These are phyloP conservation scores for Penicillium parvum DNA, from an alignment of 495 filamentous ascomycete species.

Conservation along the genomic window DNA sequence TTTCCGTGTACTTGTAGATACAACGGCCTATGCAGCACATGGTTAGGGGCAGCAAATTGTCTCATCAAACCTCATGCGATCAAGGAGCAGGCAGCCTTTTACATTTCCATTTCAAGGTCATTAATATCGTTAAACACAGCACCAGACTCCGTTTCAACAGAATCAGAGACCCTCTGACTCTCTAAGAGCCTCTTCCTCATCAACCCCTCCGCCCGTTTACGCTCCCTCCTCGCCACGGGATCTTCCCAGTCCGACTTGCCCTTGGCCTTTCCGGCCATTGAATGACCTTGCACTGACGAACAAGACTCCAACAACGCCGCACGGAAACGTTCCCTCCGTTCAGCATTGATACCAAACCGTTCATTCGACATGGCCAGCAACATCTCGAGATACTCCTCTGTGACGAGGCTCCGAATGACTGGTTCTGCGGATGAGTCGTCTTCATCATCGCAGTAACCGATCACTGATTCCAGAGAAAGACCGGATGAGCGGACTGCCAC, in stretches of 20 bases:
- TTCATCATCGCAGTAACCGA: conserved; percentile 53
- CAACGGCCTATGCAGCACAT: background rate
- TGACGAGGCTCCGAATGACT: conserved; percentile 28
- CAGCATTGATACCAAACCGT: conserved; percentile 67
- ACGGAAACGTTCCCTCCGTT: conserved; percentile 62
- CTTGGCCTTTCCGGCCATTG: background rate
- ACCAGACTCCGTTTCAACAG: too few species aligned
- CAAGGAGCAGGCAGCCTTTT: background rate
- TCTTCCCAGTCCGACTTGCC: conserved; percentile 43
- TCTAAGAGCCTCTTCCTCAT: conserved; percentile 35
- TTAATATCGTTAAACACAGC: background rate
- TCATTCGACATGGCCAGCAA: conserved; percentile 69
- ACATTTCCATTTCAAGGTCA: background rate
- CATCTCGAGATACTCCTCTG: conserved; percentile 51
- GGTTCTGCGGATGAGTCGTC: conserved; percentile 32
- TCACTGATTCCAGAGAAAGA: conserved; percentile 69
- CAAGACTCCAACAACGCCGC: conserved; percentile 18
- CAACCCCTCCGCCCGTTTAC: conserved; percentile 60
- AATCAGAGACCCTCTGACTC: conserved; percentile 12
- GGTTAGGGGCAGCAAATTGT: background rate
- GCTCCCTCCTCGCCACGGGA: conserved; percentile 49
- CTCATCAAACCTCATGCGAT: background rate
- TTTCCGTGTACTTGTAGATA: background rate
- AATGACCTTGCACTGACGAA: conserved; percentile 2
- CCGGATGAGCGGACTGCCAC: conserved; percentile 80